phyloP scores from a whole-genome alignment of 768 basidiomycete species.

The Pleurotus cornucopiae region DNA sequence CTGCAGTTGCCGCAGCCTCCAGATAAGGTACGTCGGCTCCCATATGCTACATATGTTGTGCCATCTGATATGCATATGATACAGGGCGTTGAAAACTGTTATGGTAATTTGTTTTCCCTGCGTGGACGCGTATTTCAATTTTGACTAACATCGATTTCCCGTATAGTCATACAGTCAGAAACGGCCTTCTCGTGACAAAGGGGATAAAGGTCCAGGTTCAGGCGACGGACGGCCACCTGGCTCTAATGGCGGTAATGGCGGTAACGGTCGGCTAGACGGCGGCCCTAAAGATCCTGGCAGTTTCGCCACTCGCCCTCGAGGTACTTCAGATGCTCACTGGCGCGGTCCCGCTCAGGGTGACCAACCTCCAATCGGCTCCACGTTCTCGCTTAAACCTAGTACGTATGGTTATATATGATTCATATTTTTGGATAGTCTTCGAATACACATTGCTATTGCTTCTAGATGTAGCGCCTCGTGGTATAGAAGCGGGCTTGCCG shows the following conservation, averaged over 20 bases:
- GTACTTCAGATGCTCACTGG: constrained; percentile 72
- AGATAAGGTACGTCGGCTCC: constrained; percentile 65
- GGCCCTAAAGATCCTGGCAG: constrained; percentile 18
- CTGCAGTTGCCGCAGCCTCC: constrained; percentile 82
- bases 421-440: neutral
- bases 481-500: constrained; percentile 11
- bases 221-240: constrained; percentile 24
- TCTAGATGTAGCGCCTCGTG: constrained; percentile 15
- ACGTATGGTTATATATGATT: constrained; percentile 12
- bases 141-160: constrained; percentile 10
- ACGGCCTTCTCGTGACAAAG: constrained; percentile 55
- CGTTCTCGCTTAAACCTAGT: neutral
- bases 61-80: constrained; percentile 13
- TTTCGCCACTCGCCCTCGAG: constrained; percentile 53
- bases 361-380: neutral
- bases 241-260: constrained; percentile 24
- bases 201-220: constrained; percentile 34
- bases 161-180: constrained; percentile 75
- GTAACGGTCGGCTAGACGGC: constrained; percentile 27
- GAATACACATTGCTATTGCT: constrained; percentile 8
- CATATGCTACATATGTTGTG: neutral
- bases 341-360: constrained; percentile 18
- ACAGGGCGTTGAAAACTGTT: constrained; percentile 74
- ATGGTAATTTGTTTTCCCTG: constrained; percentile 49
- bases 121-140: neutral